phyloP scores from a whole-genome alignment of 208 protist genomes.

The Vickermania spadyakhi region DNA sequence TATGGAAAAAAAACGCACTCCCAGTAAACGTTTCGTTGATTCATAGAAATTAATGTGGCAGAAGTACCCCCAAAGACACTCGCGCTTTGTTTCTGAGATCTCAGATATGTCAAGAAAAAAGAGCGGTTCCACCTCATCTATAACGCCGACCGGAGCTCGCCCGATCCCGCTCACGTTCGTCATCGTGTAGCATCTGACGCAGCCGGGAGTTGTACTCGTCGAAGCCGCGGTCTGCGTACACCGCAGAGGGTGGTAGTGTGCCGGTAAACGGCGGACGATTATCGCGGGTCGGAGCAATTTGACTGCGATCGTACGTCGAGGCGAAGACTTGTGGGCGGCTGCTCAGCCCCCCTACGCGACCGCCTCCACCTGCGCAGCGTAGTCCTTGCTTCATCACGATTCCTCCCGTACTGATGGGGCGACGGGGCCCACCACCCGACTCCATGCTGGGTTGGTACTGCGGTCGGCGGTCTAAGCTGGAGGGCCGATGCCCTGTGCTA shows the following conservation, averaged over 20 bases:
- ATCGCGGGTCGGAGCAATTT: not conserved
- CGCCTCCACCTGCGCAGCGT: no score
- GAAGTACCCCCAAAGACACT: no score
- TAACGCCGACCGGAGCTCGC: not conserved
- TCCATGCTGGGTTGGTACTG: not conserved
- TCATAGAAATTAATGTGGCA: no score
- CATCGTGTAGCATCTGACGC: not conserved
- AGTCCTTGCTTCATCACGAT: not conserved
- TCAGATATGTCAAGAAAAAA: no score
- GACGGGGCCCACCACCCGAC: not conserved
- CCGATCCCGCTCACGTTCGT: not conserved
- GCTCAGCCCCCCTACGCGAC: not conserved
- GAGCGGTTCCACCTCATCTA: not conserved
- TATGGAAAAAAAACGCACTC: no score
- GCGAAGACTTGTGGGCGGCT: not conserved
- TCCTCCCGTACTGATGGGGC: not conserved
- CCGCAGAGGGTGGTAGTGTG: not conserved
- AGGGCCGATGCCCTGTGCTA: not conserved
- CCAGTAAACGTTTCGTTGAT: no score
- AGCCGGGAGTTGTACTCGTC: not conserved
- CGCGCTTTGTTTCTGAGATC: no score
- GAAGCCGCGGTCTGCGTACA: not conserved
- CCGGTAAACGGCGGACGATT: not conserved
- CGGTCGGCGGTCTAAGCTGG: not conserved
- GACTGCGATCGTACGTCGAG: constrained; percentile 1